Evolutionary conservation across 306 rosid genomes (phyloP).

Genomic region (Arachis stenosperma): DNA sequence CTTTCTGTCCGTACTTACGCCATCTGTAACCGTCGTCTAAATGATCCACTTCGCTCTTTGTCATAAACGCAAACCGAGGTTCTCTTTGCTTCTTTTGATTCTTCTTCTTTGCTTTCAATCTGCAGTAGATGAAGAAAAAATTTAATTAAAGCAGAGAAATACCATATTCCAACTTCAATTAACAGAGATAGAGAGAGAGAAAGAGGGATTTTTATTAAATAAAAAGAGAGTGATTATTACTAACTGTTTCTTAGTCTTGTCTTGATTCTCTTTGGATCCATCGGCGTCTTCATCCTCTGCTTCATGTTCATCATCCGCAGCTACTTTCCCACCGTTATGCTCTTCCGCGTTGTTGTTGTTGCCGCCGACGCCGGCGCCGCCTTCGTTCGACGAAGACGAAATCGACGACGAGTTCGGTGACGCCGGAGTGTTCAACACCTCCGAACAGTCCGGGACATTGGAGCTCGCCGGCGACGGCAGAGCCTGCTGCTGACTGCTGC

Average conservation of each 20-base stretch:
- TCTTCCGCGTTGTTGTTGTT: constrained; percentile 16
- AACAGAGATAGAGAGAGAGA: not conserved
- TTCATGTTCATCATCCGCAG: constrained; percentile 6
- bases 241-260: constrained; percentile 73
- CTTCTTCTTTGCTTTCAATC: constrained; percentile 82
- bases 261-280: constrained; percentile 47
- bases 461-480: constrained; percentile 49
- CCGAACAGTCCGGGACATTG: constrained; percentile 58
- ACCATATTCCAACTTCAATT: too few relatives aligned
- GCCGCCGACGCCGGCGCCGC: constrained; percentile 3
- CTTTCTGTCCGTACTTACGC: constrained; percentile 98
- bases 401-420: constrained; percentile 70
- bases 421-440: constrained; percentile 68
- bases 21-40: constrained; percentile 89
- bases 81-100: constrained; percentile 69
- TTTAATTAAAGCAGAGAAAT: not conserved
- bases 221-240: constrained; percentile 11
- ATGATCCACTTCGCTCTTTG: constrained; percentile 86
- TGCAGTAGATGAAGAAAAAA: constrained; percentile 14
- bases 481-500: constrained; percentile 1
- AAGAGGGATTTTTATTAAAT: not conserved
- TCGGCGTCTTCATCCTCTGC: constrained; percentile 38
- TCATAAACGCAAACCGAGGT: constrained; percentile 83
- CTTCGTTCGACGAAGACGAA: constrained; percentile 73
- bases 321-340: not conserved